Conservation (phyloP, 208 protist species). For the Wallacemonas sp. region DNA sequence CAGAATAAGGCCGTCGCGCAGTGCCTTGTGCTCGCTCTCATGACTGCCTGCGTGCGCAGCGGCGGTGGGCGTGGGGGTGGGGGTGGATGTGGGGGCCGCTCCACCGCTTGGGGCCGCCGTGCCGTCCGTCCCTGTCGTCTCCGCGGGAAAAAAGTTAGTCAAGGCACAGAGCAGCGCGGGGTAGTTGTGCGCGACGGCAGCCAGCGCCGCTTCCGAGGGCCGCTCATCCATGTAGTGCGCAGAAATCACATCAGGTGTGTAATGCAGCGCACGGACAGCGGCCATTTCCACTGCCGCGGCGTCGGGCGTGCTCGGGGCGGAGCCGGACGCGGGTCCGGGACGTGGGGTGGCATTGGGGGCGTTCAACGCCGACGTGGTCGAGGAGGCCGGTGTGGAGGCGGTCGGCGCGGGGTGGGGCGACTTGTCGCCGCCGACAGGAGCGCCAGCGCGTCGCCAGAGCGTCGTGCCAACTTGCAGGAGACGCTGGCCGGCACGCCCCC, state of each 20-base stretch:
- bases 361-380: no score
- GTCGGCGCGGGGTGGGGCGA: no score
- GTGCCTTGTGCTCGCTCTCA: slow-evolving; percentile 1
- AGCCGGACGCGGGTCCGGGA: no score
- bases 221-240: slow-evolving; percentile 59
- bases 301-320: no score
- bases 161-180: slow-evolving; percentile 38
- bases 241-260: slow-evolving; percentile 54
- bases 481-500: slow-evolving; percentile 11
- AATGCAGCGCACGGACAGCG: slow-evolving; percentile 11
- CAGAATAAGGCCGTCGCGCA: slow-evolving; percentile 40
- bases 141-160: slow-evolving; percentile 27
- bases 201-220: slow-evolving; percentile 31
- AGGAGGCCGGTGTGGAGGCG: background rate
- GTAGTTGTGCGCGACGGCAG: slow-evolving; percentile 39
- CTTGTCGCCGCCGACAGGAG: slow-evolving; percentile 11
- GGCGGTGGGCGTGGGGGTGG: background rate
- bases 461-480: background rate
- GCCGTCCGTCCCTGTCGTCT: slow-evolving; percentile 1
- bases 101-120: no score
- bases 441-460: background rate
- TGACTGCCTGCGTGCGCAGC: slow-evolving; percentile 15
- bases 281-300: no score
- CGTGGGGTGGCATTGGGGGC: no score
- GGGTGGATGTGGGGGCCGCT: background rate